phyloP scores from a whole-genome alignment of 345 rosid genomes.

The Rhodamnia rubescens region DNA sequence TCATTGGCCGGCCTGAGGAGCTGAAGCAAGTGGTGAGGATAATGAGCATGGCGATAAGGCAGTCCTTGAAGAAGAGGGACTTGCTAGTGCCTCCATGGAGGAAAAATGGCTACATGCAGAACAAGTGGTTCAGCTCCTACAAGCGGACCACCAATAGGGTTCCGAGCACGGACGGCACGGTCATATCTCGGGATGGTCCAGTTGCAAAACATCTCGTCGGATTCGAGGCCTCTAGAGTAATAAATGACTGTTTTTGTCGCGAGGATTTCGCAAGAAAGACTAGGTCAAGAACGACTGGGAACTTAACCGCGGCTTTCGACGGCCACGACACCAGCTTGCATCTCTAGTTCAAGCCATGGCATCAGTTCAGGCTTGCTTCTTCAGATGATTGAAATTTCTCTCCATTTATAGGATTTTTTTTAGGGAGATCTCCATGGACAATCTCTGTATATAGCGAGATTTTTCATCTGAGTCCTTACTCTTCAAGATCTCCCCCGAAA shows the following conservation, averaged over 20 bases:
- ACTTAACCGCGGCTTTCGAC: background rate
- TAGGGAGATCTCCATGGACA: background rate
- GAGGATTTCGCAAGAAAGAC: background rate
- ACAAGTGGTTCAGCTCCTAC: slow-evolving; percentile 68
- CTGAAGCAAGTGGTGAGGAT: slow-evolving; percentile 51
- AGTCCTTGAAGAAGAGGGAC: slow-evolving; percentile 38
- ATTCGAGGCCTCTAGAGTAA: background rate
- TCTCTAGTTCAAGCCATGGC: background rate
- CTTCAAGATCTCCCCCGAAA: background rate
- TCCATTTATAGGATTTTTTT: background rate
- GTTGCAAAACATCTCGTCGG: slow-evolving; percentile 7
- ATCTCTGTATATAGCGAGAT: background rate
- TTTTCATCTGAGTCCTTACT: background rate
- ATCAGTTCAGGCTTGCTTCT: background rate
- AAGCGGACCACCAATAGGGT: slow-evolving; percentile 46
- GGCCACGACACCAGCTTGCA: background rate
- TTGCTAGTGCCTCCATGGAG: slow-evolving; percentile 83
- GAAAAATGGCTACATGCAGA: slow-evolving; percentile 57
- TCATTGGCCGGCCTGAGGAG: slow-evolving; percentile 40
- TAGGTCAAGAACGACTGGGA: background rate
- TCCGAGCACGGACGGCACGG: background rate
- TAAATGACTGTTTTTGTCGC: background rate
- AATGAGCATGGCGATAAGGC: slow-evolving; percentile 47
- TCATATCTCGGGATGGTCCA: background rate
- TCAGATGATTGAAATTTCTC: background rate